Base-by-base conservation (phyloP, 305 asterid genomes). In the Fraxinus xanthoxyloides region DNA sequence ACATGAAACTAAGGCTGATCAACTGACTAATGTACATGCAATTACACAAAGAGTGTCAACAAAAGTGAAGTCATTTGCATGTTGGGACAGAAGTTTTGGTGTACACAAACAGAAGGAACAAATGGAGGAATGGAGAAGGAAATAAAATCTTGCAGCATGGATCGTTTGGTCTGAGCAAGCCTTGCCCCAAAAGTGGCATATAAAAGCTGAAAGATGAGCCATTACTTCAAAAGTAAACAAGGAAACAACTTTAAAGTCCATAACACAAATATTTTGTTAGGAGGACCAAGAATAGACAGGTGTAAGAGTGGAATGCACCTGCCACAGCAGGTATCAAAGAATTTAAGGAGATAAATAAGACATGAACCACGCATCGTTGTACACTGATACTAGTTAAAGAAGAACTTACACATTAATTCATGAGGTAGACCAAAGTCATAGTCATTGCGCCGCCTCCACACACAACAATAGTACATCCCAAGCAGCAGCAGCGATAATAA, bases 391-490 rank as follows among this genome's bases (percentile, higher is more conserved):
- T 73, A 13, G n/a, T 32, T 26, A 35, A 38, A 77, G 67, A 78
- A 72, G 54, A 65, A 87, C 98, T 91, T 89, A 96, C 99, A 88
- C 87, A 86, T 88, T 72, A 94, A 85, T 82, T 94, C 98, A 59
- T 85, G 88, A 4, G 99, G 98, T 40, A 96, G 85, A 67, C 92
- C 94, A 69, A 96, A 94, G 91, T 94, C 98, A 51, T 96, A 96
- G 83, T 96, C 98, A n/a, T 90, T 90, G 26, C 85, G 93, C 80
- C 90, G 83, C 85, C 93, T 91, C 91, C 88, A 81, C 79, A 89
- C 54, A 81, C 90, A 83, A 80, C 83, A 88, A 75, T 81, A 80
- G 89, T 87, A 88, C 80, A 85, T 79, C 78, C 89, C 93, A 3
- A 88, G 81, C 69, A 87, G 34, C 36, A 91, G 19, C 48, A 87